Evolutionary conservation across 1,139 yeast genomes (phyloP), one percentile per base, ranked within the genome.

Genomic region (Nakaseomyces glabratus): DNA sequence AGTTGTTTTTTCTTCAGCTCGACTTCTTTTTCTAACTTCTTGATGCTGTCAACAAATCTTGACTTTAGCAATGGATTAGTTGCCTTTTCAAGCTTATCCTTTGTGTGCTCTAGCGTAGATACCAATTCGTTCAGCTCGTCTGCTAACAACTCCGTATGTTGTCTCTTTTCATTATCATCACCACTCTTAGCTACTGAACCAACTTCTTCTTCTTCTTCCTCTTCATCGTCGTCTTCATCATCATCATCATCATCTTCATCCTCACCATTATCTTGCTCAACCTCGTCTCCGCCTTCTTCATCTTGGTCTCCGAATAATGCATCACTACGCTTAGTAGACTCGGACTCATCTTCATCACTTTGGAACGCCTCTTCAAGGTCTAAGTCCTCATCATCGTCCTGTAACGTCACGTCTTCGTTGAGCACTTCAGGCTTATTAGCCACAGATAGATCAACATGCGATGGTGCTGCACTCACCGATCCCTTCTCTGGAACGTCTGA

Each of bases 51-150:
- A 49, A 80, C 71, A 55, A 86, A 82, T 61, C 96, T 79, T 61
- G 81, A 82, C 55, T 80, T 77, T 74, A 90, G 70, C 64, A 90
- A 80, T 49, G 88, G 88, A 55, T 86, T 86, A 23, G 88, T 75
- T 2, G 93, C 88, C 39, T 79, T 78, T 12, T 70, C 73, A 33
- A 85, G 72, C 47, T 84, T 90, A 35, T 69, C 69, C 52, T 74
- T 75, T 51, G 88, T 90, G 48, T 77, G 77, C 35, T 71, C 76
- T 37, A 93, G 82, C 0, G 90, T 88, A 28, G 73, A 63, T 51
- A 82, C 88, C 43, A 93, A 66, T 52, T 93, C 98, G 10, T 70
- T 64, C 36, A 93, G 77, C 55, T 88, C 97, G 56, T 88, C 97
- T 43, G 75, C 75, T 40, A 90, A 64, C 47, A 86, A 69, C 51